Evolutionary conservation across 371 early-diverging fungal genomes (phyloP).

Genomic region (Entomophthora muscae): DNA sequence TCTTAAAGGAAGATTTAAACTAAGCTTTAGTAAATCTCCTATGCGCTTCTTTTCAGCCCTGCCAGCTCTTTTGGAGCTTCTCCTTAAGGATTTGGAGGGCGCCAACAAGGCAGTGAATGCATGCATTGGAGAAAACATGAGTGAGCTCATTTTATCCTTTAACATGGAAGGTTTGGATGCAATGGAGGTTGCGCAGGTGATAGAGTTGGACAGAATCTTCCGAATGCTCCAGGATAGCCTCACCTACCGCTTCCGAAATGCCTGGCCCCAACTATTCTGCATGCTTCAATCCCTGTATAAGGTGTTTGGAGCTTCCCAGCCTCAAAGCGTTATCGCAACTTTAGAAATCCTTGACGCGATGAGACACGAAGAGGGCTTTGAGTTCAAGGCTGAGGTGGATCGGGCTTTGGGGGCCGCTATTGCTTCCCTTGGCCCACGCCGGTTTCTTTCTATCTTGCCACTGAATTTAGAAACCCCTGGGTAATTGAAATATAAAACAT

Average conservation of each 20-base stretch:
- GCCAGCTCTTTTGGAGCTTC: slow-evolving; percentile 26
- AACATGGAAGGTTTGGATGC: slow-evolving; percentile 11
- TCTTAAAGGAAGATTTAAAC: slow-evolving; percentile 12
- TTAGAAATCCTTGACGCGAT: slow-evolving; percentile 51
- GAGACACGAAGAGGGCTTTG: slow-evolving; percentile 62
- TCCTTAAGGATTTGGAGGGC: slow-evolving; percentile 44
- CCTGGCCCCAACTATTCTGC: slow-evolving; percentile 64
- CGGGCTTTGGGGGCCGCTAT: slow-evolving; percentile 61
- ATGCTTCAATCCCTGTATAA: slow-evolving; percentile 59
- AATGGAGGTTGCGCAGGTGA: slow-evolving; percentile 9
- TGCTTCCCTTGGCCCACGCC: slow-evolving; percentile 58
- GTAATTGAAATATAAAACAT: not conserved
- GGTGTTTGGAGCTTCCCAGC: slow-evolving; percentile 34
- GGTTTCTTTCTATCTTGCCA: slow-evolving; percentile 57
- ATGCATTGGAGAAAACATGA: slow-evolving; percentile 42
- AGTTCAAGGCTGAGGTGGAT: slow-evolving; percentile 71
- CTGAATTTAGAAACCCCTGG: slow-evolving; percentile 57
- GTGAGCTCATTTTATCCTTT: slow-evolving; percentile 22
- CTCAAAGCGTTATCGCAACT: slow-evolving; percentile 39
- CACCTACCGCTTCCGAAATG: slow-evolving; percentile 53
- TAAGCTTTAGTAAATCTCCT: slow-evolving; percentile 14
- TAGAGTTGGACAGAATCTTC: slow-evolving; percentile 29
- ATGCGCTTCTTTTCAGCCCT: slow-evolving; percentile 17
- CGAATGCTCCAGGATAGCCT: slow-evolving; percentile 33
- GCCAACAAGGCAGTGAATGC: slow-evolving; percentile 33